phyloP scores from a whole-genome alignment of 164 flowering plant species.

The Liriodendron chinense region DNA sequence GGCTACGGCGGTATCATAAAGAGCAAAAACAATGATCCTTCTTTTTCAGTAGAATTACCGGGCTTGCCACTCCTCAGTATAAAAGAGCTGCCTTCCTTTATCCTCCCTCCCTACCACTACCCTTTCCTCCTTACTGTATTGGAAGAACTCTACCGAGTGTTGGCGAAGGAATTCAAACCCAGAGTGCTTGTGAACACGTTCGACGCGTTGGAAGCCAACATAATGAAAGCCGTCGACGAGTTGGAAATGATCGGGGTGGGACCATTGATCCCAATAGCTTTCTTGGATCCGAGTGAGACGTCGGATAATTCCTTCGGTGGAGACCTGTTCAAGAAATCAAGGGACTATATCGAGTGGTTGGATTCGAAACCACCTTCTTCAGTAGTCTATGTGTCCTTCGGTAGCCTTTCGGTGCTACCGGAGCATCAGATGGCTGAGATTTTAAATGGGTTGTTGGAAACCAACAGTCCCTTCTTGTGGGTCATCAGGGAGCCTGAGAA shows the following conservation, averaged over 20 bases:
- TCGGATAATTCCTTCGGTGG: constrained; percentile 3
- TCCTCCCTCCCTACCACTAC: constrained; percentile 14
- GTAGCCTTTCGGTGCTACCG: constrained; percentile 1
- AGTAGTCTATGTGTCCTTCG: constrained; percentile 15
- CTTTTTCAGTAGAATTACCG: constrained; percentile 22
- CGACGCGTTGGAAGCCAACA: constrained; percentile 32
- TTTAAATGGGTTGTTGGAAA: constrained; percentile 11
- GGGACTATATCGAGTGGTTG: constrained; percentile 9
- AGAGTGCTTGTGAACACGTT: constrained; percentile 46
- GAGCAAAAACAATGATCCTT: constrained; percentile 6
- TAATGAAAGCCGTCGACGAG: constrained; percentile 12
- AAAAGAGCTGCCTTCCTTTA: constrained; percentile 37
- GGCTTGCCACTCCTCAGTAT: constrained; percentile 23
- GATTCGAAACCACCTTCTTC: constrained; percentile 4
- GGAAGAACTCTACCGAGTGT: constrained; percentile 5
- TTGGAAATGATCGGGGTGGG: constrained; percentile 34
- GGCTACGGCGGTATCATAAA: constrained; percentile 20
- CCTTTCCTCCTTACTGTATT: not conserved
- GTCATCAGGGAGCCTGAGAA: constrained; percentile 14
- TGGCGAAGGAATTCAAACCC: constrained; percentile 19
- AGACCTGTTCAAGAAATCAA: not conserved
- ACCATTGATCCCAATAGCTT: constrained; percentile 49
- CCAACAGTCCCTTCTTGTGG: constrained; percentile 27
- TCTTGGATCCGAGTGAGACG: constrained; percentile 16
- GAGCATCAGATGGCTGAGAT: constrained; percentile 26